A percentile compares a stretch with the other conserved stretches of the same genome.
phyloP scores from a whole-genome alignment of 768 basidiomycete genomes.

The Paxillus ammoniavirescens region DNA sequence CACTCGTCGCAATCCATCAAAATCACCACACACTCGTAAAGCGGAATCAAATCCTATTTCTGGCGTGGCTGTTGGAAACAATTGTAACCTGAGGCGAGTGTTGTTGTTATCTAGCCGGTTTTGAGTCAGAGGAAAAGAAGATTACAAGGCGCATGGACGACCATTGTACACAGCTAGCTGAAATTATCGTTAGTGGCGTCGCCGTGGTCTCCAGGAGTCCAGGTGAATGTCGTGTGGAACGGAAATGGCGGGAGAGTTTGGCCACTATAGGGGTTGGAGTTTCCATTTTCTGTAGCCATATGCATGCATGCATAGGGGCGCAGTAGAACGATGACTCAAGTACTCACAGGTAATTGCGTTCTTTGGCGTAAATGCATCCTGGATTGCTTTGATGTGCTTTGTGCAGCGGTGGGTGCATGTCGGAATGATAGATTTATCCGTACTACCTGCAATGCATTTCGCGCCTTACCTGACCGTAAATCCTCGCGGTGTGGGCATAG shows the following conservation, averaged over 20 bases:
- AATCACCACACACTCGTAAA: slow-evolving; percentile 3
- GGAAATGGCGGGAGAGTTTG: neutral
- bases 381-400: no score
- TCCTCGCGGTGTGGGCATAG: no score
- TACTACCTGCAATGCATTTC: no score
- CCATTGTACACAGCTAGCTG: neutral
- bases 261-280: neutral
- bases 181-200: neutral
- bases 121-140: neutral
- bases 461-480: no score
- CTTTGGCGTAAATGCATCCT: no score
- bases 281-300: neutral
- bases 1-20: slow-evolving; percentile 23
- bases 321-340: no score
- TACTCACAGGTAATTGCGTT: no score
- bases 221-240: neutral
- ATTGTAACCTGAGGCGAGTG: neutral
- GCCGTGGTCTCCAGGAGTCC: neutral
- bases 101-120: neutral
- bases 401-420: no score
- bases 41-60: neutral
- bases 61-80: neutral
- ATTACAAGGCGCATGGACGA: neutral
- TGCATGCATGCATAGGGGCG: no score
- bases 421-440: no score